Evolutionary conservation across 805 yeast genomes (phyloP).

Genomic region (Starmera amethionina): DNA sequence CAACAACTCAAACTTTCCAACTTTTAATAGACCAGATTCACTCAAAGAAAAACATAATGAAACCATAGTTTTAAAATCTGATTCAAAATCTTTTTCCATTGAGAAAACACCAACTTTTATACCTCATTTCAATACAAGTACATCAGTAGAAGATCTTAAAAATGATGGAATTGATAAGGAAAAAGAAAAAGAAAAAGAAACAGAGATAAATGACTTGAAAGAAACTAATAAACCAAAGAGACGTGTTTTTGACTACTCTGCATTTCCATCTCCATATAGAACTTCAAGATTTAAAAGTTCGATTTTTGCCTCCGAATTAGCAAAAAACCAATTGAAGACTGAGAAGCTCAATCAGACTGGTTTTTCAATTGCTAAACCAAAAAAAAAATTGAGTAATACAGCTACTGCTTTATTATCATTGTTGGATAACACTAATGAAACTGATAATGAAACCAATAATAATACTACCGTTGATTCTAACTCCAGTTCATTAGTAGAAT

Average conservation of each 20-base stretch:
- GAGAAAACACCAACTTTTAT: conserved; percentile 23
- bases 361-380: not conserved
- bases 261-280: conserved; percentile 29
- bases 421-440: conserved; percentile 21
- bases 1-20: conserved; percentile 1
- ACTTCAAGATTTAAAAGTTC: conserved; percentile 20
- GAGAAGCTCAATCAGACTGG: not conserved
- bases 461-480: too few relatives aligned
- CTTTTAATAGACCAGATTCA: conserved; percentile 1
- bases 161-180: conserved; percentile 7
- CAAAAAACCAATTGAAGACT: not conserved
- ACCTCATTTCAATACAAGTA: conserved; percentile 20
- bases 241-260: conserved; percentile 27
- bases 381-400: conserved; percentile 31
- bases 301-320: not conserved
- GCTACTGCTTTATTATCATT: conserved; percentile 40
- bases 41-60: conserved; percentile 2
- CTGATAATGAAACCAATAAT: too few relatives aligned
- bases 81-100: conserved; percentile 1
- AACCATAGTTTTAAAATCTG: conserved; percentile 3
- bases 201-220: too few relatives aligned
- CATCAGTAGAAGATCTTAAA: conserved; percentile 7
- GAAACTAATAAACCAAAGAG: conserved; percentile 14
- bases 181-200: conserved; percentile 2
- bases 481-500: too few relatives aligned